These are phyloP conservation scores for Claviceps purpurea DNA, from an alignment of 2,329 filamentous ascomycete species.

Conservation along the genomic window DNA sequence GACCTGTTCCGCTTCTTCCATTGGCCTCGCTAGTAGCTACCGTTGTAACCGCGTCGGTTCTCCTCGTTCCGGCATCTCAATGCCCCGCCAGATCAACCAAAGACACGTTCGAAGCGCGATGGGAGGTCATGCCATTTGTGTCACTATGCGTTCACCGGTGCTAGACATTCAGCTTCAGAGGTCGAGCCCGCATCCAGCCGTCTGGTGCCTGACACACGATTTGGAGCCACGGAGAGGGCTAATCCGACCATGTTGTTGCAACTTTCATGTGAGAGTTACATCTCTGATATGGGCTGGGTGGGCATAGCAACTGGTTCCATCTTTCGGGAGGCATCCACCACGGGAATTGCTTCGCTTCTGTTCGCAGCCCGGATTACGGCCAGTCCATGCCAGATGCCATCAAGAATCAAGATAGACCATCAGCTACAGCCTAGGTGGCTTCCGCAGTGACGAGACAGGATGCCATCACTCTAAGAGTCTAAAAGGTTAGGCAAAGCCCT, in stretches of 20 bases:
- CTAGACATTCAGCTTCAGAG: neutral
- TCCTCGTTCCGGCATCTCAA: neutral
- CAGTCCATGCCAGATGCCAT: neutral
- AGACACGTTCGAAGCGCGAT: neutral
- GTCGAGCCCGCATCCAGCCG: neutral
- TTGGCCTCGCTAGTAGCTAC: neutral
- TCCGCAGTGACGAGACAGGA: neutral
- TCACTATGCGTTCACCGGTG: neutral
- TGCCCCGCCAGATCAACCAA: neutral
- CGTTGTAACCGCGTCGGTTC: neutral
- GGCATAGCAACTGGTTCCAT: neutral
- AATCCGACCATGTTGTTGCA: neutral
- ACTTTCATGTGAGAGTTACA: neutral
- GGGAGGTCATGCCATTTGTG: neutral
- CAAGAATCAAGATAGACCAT: neutral
- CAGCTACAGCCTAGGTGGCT: neutral
- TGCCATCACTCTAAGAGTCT: neutral
- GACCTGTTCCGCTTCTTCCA: neutral
- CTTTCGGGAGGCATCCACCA: neutral
- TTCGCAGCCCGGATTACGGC: neutral
- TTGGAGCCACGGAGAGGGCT: neutral
- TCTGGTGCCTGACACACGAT: neutral
- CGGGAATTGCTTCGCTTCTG: neutral
- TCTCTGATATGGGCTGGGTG: neutral
- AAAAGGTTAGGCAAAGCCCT: neutral